Evolutionary conservation across 2,329 filamentous ascomycete species (phyloP).

Genomic region (Aaosphaeria pasadenensis): DNA sequence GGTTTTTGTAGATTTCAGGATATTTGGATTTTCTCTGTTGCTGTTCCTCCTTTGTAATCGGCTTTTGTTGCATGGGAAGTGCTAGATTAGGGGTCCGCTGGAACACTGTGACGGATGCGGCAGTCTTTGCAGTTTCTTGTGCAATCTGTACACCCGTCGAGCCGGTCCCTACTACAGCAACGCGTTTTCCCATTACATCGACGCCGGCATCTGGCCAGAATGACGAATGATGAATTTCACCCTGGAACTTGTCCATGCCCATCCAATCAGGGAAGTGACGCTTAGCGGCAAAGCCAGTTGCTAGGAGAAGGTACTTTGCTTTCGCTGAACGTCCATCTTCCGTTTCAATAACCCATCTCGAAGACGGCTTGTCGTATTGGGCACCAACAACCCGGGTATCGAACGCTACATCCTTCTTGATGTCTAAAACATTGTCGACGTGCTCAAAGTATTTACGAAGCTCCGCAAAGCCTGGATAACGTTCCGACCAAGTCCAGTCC

Average conservation of each 20-base stretch:
- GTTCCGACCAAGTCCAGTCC: constrained; percentile 56
- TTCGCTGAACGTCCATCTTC: constrained; percentile 51
- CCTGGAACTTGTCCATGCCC: constrained; percentile 59
- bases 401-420: constrained; percentile 58
- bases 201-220: constrained; percentile 59
- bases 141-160: constrained; percentile 63
- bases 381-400: constrained; percentile 54
- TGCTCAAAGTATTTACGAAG: constrained; percentile 59
- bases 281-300: constrained; percentile 58
- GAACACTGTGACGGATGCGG: constrained; percentile 56
- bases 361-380: constrained; percentile 48
- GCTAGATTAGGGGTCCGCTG: constrained; percentile 66
- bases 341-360: constrained; percentile 52
- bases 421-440: constrained; percentile 52
- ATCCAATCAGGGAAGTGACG: constrained; percentile 61
- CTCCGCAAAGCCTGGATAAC: constrained; percentile 53
- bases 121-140: constrained; percentile 57
- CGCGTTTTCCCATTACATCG: constrained; percentile 56
- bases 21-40: constrained; percentile 41
- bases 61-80: constrained; percentile 57
- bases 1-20: constrained; percentile 49
- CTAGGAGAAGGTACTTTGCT: constrained; percentile 53
- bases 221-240: constrained; percentile 58
- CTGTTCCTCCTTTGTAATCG: constrained; percentile 52
- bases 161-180: constrained; percentile 63